These are phyloP conservation scores for Beauveria australis DNA, from an alignment of 2,329 filamentous ascomycete species.

Conservation along the genomic window DNA sequence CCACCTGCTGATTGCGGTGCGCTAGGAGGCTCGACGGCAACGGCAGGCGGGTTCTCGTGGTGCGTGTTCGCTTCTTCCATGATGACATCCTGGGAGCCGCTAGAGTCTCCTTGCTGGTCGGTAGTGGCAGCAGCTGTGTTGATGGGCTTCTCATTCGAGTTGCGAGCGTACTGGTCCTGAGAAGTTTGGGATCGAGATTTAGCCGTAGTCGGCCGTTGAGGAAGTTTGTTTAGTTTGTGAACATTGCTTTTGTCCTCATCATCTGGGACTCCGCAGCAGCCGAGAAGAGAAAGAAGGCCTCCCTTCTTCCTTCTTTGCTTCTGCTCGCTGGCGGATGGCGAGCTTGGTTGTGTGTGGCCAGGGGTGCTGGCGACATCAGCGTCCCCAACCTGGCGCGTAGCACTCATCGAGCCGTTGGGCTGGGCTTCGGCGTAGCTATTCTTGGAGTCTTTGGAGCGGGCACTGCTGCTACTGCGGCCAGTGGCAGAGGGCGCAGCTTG, in stretches of 20 bases:
- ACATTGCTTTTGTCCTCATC: slow-evolving; percentile 44
- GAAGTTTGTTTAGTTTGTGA: slow-evolving; percentile 51
- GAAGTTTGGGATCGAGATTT: slow-evolving; percentile 46
- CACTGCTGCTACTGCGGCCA: slow-evolving; percentile 53
- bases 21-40: slow-evolving; percentile 37
- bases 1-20: slow-evolving; percentile 13
- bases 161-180: slow-evolving; percentile 37
- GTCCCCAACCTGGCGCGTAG: slow-evolving; percentile 50
- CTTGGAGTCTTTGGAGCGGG: slow-evolving; percentile 57
- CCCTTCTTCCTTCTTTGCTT: slow-evolving; percentile 48
- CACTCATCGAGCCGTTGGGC: slow-evolving; percentile 60
- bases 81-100: slow-evolving; percentile 39
- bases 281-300: slow-evolving; percentile 52
- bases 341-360: slow-evolving; percentile 43
- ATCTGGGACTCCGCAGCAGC: slow-evolving; percentile 59
- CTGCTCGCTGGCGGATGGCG: slow-evolving; percentile 38
- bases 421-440: slow-evolving; percentile 54
- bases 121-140: slow-evolving; percentile 29
- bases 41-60: slow-evolving; percentile 30
- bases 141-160: slow-evolving; percentile 40
- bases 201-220: slow-evolving; percentile 44
- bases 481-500: slow-evolving; percentile 52
- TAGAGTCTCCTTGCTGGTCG: slow-evolving; percentile 38
- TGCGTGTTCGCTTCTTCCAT: slow-evolving; percentile 38
- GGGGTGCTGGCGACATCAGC: slow-evolving; percentile 43